A percentile compares a stretch with the other conserved stretches of the same genome.
Evolutionary conservation across 441 rosid species (phyloP).

Genomic region (Gossypium schwendimanii): DNA sequence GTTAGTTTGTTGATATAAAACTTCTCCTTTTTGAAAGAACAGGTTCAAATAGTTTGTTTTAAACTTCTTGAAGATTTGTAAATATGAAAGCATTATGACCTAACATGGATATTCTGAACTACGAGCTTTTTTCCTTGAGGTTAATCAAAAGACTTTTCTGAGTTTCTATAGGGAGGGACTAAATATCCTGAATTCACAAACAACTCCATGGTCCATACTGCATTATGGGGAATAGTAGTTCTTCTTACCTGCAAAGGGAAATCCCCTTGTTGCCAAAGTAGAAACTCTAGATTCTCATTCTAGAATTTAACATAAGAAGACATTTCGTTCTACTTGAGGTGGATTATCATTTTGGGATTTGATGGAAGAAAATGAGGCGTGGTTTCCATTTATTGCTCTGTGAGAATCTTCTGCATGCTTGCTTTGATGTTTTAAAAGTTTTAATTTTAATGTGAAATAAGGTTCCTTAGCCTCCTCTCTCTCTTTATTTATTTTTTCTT

Average conservation of each 20-base stretch:
- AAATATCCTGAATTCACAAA: no score
- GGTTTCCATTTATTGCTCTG: background rate
- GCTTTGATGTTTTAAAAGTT: background rate
- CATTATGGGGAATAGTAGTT: no score
- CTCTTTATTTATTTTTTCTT: no score
- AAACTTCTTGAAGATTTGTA: background rate
- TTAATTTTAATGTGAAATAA: background rate
- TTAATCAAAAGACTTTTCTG: background rate
- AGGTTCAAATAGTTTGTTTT: background rate
- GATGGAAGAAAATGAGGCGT: background rate
- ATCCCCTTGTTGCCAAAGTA: background rate
- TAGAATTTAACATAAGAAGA: background rate
- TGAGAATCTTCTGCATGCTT: conserved; percentile 1
- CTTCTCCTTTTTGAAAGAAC: background rate
- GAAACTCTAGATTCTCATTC: background rate
- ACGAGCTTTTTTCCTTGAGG: background rate
- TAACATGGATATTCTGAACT: background rate
- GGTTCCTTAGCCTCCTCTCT: background rate
- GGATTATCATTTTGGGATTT: background rate
- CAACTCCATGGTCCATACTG: no score
- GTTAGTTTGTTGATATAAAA: background rate
- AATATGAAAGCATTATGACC: background rate
- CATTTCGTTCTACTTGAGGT: background rate
- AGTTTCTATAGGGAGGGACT: no score
- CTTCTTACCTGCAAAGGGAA: background rate